Evolutionary conservation across 768 basidiomycete genomes (phyloP), one percentile per base, ranked within the genome.

Genomic region (Jaapia argillacea): DNA sequence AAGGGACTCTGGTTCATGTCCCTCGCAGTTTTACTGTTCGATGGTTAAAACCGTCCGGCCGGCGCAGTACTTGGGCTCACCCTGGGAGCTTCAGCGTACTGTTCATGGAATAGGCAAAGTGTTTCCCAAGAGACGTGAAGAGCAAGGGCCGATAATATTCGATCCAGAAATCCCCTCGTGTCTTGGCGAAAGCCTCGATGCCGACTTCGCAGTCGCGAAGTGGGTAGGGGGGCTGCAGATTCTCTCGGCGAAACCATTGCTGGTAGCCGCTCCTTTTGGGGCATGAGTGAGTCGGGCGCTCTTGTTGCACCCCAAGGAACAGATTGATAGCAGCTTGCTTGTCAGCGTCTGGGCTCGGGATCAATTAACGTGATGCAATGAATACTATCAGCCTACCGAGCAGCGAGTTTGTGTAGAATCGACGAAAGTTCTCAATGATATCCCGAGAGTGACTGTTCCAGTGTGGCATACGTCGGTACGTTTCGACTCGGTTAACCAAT

Each of bases 401-500:
- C 36, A 98, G 67, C 5, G 88, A 90, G 55, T 99, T 99, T 6
- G 91, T 83, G 58, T 97, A 98, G 58, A 94, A 96, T 16, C 94
- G 77, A 40, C 89, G 72, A 42, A 98, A 82, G 54, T 93, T 94
- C 63, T 96, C 92, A 49, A 92, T 89, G 54, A 97, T 89, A 58
- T 97, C 93, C 26, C 94, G 71, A 1, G 92, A 96, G 62, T 97
- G 94, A 52, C 89, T 92, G 54, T 90, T 91, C 93, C 94, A 98
- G 49, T 96, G 91, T 0, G 88, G 88, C 74, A 92, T 91, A 23
- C 90, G 77, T 33, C 93, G 79, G 55, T 97, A 98, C 1, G 89
- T 96, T 58, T 98, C 93, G 5, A 97, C 90, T 2, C 93, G 74
- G 54, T 97, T 98, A 36, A 98, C 93, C 6, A 98, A 77, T 0